phyloP scores from a whole-genome alignment of 2,329 filamentous ascomycete genomes.

The Fusarium euwallaceae region DNA sequence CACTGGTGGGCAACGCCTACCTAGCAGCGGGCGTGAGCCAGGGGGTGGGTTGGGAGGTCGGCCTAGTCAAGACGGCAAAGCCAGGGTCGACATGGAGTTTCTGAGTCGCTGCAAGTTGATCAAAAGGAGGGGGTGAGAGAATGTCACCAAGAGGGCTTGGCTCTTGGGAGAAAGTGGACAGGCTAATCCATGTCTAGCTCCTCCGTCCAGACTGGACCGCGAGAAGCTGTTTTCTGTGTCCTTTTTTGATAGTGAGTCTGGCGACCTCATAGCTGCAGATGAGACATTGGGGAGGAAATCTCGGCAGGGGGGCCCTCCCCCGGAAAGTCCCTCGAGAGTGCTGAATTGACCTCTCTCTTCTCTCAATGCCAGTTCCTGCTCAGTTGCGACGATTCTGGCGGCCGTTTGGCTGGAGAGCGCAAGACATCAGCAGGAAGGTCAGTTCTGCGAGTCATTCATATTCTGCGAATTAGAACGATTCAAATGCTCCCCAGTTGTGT shows the following conservation, averaged over 20 bases:
- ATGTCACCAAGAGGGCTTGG: constrained; percentile 39
- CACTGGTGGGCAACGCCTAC: constrained; percentile 22
- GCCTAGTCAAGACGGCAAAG: constrained; percentile 35
- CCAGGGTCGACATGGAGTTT: constrained; percentile 41
- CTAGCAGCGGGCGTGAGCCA: constrained; percentile 23
- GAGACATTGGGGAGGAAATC: constrained; percentile 40
- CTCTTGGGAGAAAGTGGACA: constrained; percentile 29
- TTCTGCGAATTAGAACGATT: background rate
- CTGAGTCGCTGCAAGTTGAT: constrained; percentile 44
- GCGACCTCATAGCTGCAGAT: constrained; percentile 36
- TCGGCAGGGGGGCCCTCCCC: constrained; percentile 29
- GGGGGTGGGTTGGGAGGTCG: constrained; percentile 34
- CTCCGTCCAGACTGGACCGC: constrained; percentile 28
- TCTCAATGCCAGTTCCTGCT: constrained; percentile 24
- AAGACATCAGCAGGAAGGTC: constrained; percentile 3
- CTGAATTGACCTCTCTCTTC: constrained; percentile 26
- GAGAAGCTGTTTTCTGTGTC: constrained; percentile 32
- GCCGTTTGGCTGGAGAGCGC: constrained; percentile 7
- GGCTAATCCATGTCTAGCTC: constrained; percentile 42
- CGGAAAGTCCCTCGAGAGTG: constrained; percentile 20
- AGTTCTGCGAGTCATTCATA: background rate
- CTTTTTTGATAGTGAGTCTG: constrained; percentile 39
- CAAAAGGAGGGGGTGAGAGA: constrained; percentile 43
- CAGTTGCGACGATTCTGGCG: constrained; percentile 19
- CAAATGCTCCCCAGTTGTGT: constrained; percentile 8